Evolutionary conservation across 805 yeast species (phyloP).

Genomic region (Zygoascus bituminiphila): DNA sequence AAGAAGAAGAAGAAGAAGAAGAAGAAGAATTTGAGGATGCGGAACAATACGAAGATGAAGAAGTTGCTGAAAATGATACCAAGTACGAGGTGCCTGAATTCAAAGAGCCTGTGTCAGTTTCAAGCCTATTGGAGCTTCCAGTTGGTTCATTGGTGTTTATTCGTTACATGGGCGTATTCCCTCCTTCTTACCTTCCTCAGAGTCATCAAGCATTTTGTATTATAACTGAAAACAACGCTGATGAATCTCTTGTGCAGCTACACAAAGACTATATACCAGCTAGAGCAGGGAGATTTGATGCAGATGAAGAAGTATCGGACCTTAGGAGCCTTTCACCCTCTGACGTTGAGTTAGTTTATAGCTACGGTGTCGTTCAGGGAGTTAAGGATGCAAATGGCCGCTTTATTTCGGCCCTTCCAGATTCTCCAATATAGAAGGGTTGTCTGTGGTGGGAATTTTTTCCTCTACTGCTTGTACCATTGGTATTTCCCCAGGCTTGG

Average conservation of each 20-base stretch:
- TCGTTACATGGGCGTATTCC: neutral
- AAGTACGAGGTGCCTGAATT: neutral
- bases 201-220: neutral
- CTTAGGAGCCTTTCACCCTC: neutral
- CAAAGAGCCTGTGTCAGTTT: neutral
- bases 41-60: neutral
- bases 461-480: conserved; percentile 28
- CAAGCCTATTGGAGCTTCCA: neutral
- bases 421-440: neutral
- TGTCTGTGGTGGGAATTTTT: neutral
- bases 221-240: neutral
- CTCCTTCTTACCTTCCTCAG: neutral
- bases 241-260: conserved; percentile 18
- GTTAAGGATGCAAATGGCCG: neutral
- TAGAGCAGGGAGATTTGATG: conserved; percentile 34
- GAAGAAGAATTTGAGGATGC: neutral
- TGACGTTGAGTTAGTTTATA: neutral
- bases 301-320: neutral
- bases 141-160: neutral
- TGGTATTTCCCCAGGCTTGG: conserved; percentile 33
- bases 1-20: neutral
- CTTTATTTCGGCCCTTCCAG: neutral
- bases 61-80: neutral
- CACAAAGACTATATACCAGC: conserved; percentile 33
- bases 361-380: neutral